Conservation (phyloP, 768 basidiomycete species). For the Podaxis rugospora region DNA sequence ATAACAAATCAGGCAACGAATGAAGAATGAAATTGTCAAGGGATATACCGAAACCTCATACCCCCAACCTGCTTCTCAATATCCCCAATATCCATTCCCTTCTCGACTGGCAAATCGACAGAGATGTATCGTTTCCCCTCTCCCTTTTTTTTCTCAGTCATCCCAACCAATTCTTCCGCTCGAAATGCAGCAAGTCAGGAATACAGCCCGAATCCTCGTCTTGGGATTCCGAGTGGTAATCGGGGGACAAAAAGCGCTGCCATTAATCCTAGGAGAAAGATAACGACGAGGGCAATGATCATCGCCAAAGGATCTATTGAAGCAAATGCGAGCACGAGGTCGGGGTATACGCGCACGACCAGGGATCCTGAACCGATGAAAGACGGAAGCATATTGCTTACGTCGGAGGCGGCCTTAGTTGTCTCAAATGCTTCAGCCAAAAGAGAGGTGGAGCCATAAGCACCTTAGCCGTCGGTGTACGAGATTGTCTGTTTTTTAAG, state of each 20-base stretch:
- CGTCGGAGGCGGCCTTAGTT: constrained; percentile 31
- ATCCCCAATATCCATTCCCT: background rate
- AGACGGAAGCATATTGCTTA: constrained; percentile 36
- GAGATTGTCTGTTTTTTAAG: constrained; percentile 24
- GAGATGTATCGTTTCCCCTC: too few species aligned
- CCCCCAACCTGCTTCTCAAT: background rate
- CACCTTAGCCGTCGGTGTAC: constrained; percentile 31
- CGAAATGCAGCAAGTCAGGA: constrained; percentile 21
- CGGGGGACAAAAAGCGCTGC: constrained; percentile 23
- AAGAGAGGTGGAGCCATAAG: constrained; percentile 33
- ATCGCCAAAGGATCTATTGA: constrained; percentile 20
- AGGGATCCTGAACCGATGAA: constrained; percentile 31
- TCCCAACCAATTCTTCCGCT: constrained; percentile 12
- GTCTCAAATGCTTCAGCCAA: constrained; percentile 26
- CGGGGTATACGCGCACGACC: constrained; percentile 30
- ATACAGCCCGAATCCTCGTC: constrained; percentile 22
- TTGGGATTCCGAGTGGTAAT: constrained; percentile 17
- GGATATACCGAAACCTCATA: constrained; percentile 1
- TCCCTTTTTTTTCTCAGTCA: background rate
- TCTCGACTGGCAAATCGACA: background rate
- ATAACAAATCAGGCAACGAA: background rate
- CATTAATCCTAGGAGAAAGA: constrained; percentile 27
- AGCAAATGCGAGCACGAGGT: constrained; percentile 23
- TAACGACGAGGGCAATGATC: constrained; percentile 19
- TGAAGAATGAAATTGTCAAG: background rate